Base-by-base conservation (phyloP, 208 protist species). In the Acanthamoeba rhysodes region DNA sequence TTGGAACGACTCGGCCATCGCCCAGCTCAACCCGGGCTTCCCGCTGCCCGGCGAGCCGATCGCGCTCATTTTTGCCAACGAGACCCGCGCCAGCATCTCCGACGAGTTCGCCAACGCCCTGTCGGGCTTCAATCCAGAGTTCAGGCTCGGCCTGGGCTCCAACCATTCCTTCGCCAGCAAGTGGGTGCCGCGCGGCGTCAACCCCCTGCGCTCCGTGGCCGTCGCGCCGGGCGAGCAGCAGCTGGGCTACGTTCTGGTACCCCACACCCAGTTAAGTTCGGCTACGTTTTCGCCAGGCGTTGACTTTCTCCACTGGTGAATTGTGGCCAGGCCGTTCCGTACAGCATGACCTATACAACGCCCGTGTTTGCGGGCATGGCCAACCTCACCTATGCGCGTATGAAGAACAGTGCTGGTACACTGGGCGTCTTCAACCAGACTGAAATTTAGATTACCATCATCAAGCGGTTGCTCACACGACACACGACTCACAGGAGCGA, bases 1-100 rank as follows among this genome's bases (percentile, higher is more conserved):
- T 24, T 82, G 74, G 74, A 82, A 82, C 37, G 74, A 82, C 37
- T 82, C 74, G 37, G 74, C 74, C 37, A 82, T 82, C 74, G 74
- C 74, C 18, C 74, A 82, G 74, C 74, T 82, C 74, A 82, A 82
- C 45, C 74, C 74, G 8, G 22, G n/a, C 45, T 9, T 82, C 14
- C 14, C 74, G 20, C 37, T 82, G 74, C 74, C 74, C 74, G 8
- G 27, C 37, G 74, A 45, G 16, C 37, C 37, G 18, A 82, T 82
- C 18, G 74, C n/a, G 37, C 74, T 82, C 22, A 24, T 82, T 2
- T 82, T 82, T 53, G 74, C 74, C 74, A 82, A 82, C 37, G 74
- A 82, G 2, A 41, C 14, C 8, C 37, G 74, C 20, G 74, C 34
- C 74, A 82, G 74, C 37, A 82, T 82, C n/a, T 82, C 74, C 5